Percentiles rank a stretch among this genome's conserved stretches.
Evolutionary conservation across 345 rosid genomes (phyloP).

Genomic region (Cardamine chenopodiifolia): DNA sequence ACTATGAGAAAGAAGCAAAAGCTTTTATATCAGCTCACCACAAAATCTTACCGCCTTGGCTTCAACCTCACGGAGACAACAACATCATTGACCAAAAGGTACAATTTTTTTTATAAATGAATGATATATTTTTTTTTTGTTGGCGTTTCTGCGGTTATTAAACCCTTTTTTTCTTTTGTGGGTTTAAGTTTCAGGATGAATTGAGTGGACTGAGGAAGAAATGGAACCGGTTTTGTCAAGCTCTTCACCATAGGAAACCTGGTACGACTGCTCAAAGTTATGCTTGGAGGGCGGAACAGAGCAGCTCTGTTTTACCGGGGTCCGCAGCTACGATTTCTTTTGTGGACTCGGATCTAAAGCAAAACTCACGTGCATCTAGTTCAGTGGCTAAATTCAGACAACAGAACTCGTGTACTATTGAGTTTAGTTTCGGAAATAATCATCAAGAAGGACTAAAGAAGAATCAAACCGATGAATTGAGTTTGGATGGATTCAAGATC

Average conservation of each 20-base stretch:
- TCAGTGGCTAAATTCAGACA: constrained; percentile 67
- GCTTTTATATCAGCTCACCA: constrained; percentile 54
- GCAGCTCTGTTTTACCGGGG: constrained; percentile 44
- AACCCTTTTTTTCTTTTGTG: constrained; percentile 12
- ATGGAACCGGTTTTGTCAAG: constrained; percentile 73
- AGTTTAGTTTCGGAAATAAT: constrained; percentile 56
- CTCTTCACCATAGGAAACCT: constrained; percentile 48
- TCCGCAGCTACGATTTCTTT: constrained; percentile 52
- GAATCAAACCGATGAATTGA: constrained; percentile 47
- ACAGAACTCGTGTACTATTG: constrained; percentile 69
- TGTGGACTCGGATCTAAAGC: constrained; percentile 46
- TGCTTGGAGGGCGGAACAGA: constrained; percentile 38
- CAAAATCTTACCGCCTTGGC: constrained; percentile 70
- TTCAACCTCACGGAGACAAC: constrained; percentile 51
- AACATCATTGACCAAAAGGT: constrained; percentile 58
- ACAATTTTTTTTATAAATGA: neutral
- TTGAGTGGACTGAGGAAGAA: constrained; percentile 59
- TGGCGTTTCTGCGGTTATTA: neutral
- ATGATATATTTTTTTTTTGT: neutral
- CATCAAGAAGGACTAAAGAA: constrained; percentile 34
- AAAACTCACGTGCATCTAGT: constrained; percentile 32
- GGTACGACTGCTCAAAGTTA: constrained; percentile 10
- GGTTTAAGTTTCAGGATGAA: constrained; percentile 56
- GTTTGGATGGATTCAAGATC: constrained; percentile 66
- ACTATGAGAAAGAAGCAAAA: constrained; percentile 74